These are phyloP conservation scores for Phytopythium vexans DNA, from an alignment of 352 stramenopile species.

Conservation along the genomic window DNA sequence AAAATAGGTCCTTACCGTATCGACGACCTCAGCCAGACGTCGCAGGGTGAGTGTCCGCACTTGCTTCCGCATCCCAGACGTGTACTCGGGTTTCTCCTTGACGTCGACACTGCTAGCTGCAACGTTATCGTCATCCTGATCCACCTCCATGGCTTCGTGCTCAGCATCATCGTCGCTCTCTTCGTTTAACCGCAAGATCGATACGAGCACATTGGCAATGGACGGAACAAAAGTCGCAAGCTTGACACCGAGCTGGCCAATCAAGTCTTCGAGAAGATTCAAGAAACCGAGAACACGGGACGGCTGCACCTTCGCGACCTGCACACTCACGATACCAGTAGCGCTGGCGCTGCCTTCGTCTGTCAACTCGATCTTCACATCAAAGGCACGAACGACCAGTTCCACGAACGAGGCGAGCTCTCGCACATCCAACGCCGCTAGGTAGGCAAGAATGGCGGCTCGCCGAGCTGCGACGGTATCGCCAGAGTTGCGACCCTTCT, in stretches of 20 bases:
- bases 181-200: slow-evolving; percentile 62
- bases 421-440: slow-evolving; percentile 67
- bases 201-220: slow-evolving; percentile 73
- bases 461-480: slow-evolving; percentile 86
- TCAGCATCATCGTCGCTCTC: slow-evolving; percentile 14
- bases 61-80: slow-evolving; percentile 61
- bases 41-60: slow-evolving; percentile 78
- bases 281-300: slow-evolving; percentile 88
- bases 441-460: slow-evolving; percentile 87
- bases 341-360: background rate
- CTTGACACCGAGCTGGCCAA: slow-evolving; percentile 84
- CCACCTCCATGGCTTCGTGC: slow-evolving; percentile 13
- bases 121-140: slow-evolving; percentile 9
- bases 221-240: slow-evolving; percentile 74
- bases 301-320: slow-evolving; percentile 52
- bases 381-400: slow-evolving; percentile 87
- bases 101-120: too few species aligned
- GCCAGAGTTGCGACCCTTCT: slow-evolving; percentile 78
- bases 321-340: background rate
- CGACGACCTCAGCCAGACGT: slow-evolving; percentile 66
- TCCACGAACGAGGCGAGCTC: slow-evolving; percentile 88
- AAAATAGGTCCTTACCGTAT: slow-evolving; percentile 31
- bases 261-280: slow-evolving; percentile 86
- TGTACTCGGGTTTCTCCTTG: slow-evolving; percentile 16
- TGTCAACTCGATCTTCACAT: slow-evolving; percentile 38